Percentiles rank a stretch among this genome's conserved stretches.
These are phyloP conservation scores for Yamadazyma laniorum DNA, from an alignment of 805 yeast genomes.

Conservation along the genomic window DNA sequence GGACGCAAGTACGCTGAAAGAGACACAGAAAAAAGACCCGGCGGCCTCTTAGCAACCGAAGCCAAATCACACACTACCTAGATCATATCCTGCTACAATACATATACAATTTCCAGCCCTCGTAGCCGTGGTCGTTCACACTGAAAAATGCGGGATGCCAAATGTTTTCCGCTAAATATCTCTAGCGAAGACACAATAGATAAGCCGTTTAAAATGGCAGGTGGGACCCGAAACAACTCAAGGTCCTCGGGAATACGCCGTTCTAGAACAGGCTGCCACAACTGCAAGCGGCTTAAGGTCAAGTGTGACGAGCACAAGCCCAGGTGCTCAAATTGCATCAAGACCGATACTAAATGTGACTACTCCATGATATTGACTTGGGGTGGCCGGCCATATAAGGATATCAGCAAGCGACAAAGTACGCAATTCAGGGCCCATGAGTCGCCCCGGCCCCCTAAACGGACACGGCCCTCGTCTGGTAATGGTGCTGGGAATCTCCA, in stretches of 20 bases:
- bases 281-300: conserved; percentile 58
- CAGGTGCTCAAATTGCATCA: conserved; percentile 53
- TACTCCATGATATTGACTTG: conserved; percentile 62
- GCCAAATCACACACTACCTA: neutral
- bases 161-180: no score
- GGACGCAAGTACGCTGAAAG: conserved; percentile 57
- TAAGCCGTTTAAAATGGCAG: neutral
- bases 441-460: neutral
- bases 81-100: neutral
- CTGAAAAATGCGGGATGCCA: no score
- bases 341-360: conserved; percentile 51
- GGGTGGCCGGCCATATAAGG: conserved; percentile 72
- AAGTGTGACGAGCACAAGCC: conserved; percentile 75
- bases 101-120: no score
- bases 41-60: conserved; percentile 3
- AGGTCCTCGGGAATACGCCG: conserved; percentile 9
- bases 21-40: conserved; percentile 41
- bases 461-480: neutral
- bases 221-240: neutral
- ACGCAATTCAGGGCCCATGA: neutral
- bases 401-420: conserved; percentile 31
- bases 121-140: no score
- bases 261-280: conserved; percentile 54
- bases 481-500: no score
- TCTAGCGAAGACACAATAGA: no score